phyloP scores from a whole-genome alignment of 2,329 filamentous ascomycete genomes.

The Aspergillus novofumigatus region DNA sequence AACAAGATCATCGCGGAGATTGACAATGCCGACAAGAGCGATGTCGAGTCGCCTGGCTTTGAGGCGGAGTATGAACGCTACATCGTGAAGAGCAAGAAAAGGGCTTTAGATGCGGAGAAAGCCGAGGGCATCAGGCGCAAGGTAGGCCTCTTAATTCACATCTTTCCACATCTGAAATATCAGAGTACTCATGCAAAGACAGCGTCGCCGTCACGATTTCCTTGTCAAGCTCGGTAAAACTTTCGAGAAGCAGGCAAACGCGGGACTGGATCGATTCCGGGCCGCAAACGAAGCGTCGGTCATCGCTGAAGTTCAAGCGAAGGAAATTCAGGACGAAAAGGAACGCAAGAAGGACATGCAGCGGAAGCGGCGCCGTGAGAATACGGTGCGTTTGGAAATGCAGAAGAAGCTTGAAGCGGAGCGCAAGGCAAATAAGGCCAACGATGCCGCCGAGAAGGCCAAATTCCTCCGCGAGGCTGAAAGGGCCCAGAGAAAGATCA shows the following conservation, averaged over 20 bases:
- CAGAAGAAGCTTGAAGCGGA: slow-evolving; percentile 79
- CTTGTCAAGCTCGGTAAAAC: slow-evolving; percentile 54
- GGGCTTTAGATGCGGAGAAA: slow-evolving; percentile 61
- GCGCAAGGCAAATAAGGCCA: slow-evolving; percentile 69
- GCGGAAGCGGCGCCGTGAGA: slow-evolving; percentile 89
- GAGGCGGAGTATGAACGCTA: slow-evolving; percentile 52
- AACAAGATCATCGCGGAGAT: slow-evolving; percentile 60
- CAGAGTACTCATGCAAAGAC: slow-evolving; percentile 15
- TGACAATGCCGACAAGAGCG: slow-evolving; percentile 54
- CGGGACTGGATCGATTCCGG: slow-evolving; percentile 72
- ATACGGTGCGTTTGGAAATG: slow-evolving; percentile 82
- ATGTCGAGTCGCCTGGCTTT: slow-evolving; percentile 52
- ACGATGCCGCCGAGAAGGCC: slow-evolving; percentile 76
- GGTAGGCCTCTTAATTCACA: slow-evolving; percentile 41
- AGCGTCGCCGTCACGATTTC: slow-evolving; percentile 58
- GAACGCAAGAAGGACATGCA: slow-evolving; percentile 99
- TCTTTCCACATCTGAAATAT: background rate
- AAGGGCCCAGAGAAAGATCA: slow-evolving; percentile 86
- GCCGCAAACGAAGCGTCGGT: slow-evolving; percentile 75
- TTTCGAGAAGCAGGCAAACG: slow-evolving; percentile 63
- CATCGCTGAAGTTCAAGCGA: slow-evolving; percentile 79
- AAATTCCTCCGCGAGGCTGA: slow-evolving; percentile 82
- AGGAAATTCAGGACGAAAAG: slow-evolving; percentile 90
- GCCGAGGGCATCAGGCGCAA: slow-evolving; percentile 63
- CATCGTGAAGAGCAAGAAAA: slow-evolving; percentile 57